Conservation (phyloP, 2,329 filamentous ascomycete species). For the Hypocrella siamensis region DNA sequence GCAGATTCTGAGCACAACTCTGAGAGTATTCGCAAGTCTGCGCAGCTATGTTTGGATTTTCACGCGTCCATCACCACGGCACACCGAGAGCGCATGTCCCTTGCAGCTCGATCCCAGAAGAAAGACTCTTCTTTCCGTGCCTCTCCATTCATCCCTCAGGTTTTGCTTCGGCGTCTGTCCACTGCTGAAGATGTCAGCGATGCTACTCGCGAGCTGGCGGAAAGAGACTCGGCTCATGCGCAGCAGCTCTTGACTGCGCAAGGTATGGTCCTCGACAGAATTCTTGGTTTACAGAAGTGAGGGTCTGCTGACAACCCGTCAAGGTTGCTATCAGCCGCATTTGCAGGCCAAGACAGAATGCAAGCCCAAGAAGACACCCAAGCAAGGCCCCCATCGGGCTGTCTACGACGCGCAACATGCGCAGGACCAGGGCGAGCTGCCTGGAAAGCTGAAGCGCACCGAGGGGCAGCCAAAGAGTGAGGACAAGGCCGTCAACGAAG, state of each 20-base stretch:
- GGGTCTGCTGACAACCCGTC: too few species aligned
- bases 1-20: constrained; percentile 22
- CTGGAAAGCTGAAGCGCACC: constrained; percentile 24
- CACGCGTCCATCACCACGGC: constrained; percentile 15
- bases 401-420: constrained; percentile 27
- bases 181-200: constrained; percentile 22
- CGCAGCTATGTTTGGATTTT: constrained; percentile 17
- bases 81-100: constrained; percentile 19
- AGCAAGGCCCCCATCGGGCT: constrained; percentile 20
- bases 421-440: constrained; percentile 19
- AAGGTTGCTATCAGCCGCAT: too few species aligned
- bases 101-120: constrained; percentile 15
- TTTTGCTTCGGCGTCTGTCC: constrained; percentile 21
- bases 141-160: constrained; percentile 22
- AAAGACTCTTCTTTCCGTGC: constrained; percentile 1
- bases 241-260: constrained; percentile 12
- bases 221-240: constrained; percentile 22
- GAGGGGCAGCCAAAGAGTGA: constrained; percentile 23
- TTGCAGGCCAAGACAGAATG: background rate
- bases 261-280: constrained; percentile 5
- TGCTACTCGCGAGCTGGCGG: constrained; percentile 18
- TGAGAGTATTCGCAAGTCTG: constrained; percentile 18
- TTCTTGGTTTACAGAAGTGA: too few species aligned
- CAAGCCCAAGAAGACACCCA: constrained; percentile 6
- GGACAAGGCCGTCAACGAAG: constrained; percentile 30